phyloP scores from a whole-genome alignment of 2,329 filamentous ascomycete species.

The Fonsecaea pedrosoi region DNA sequence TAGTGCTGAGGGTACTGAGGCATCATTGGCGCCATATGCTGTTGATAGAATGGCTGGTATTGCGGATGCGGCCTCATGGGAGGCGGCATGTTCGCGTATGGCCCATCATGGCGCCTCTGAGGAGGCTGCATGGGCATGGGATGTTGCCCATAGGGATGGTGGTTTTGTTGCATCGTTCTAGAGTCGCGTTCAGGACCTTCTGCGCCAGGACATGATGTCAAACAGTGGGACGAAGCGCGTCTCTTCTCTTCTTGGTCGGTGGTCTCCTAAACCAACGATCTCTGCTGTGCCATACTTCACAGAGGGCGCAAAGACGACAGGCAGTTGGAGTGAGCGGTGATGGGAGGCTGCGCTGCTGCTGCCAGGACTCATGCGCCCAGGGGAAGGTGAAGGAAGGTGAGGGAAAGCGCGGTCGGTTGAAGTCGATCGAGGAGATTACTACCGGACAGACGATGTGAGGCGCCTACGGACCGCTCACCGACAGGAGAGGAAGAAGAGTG shows the following conservation, averaged over 20 bases:
- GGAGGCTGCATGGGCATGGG: slow-evolving; percentile 57
- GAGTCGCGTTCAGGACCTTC: slow-evolving; percentile 34
- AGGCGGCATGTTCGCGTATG: slow-evolving; percentile 53
- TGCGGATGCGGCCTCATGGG: slow-evolving; percentile 65
- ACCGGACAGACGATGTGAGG: not conserved
- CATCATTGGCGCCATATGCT: slow-evolving; percentile 61
- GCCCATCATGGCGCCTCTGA: slow-evolving; percentile 54
- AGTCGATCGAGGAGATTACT: not conserved
- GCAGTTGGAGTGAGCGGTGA: not conserved
- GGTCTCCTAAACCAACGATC: slow-evolving; percentile 20
- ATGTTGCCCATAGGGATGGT: slow-evolving; percentile 50
- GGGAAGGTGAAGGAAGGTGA: slow-evolving; percentile 20
- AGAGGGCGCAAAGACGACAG: not conserved
- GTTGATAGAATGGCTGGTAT: slow-evolving; percentile 64
- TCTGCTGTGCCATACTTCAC: slow-evolving; percentile 22
- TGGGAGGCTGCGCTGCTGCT: not conserved
- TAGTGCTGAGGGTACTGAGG: slow-evolving; percentile 56
- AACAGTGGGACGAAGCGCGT: slow-evolving; percentile 22
- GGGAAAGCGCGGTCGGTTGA: not conserved
- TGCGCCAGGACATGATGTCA: slow-evolving; percentile 35
- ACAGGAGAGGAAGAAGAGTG: not conserved
- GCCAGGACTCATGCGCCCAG: slow-evolving; percentile 16
- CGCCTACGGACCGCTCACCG: not conserved
- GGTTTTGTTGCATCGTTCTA: slow-evolving; percentile 44
- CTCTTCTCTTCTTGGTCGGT: slow-evolving; percentile 13